phyloP scores from a whole-genome alignment of 2,329 filamentous ascomycete species.

The Alternaria tenuissima region DNA sequence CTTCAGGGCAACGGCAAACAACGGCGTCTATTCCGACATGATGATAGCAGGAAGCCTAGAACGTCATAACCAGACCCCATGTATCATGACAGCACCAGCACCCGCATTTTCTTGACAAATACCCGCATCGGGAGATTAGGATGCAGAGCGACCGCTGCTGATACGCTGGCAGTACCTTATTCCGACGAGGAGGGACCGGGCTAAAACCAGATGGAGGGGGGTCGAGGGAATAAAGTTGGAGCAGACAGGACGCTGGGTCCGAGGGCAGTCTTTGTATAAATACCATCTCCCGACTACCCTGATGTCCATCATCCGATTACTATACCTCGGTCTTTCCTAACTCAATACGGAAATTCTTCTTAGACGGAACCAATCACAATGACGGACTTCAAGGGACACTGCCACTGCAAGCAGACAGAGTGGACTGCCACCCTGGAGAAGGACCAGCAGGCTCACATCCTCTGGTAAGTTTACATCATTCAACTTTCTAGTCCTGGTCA shows the following conservation, averaged over 20 bases:
- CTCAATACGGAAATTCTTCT: not conserved
- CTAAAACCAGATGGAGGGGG: not conserved
- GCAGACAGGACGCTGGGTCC: not conserved
- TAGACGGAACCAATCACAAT: conserved; percentile 38
- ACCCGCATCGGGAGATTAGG: conserved; percentile 3
- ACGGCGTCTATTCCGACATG: not conserved
- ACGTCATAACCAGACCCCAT: not conserved
- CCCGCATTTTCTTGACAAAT: conserved; percentile 7
- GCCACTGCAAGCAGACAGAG: conserved; percentile 64
- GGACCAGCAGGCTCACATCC: conserved; percentile 56
- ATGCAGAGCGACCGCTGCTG: not conserved
- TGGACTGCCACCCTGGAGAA: conserved; percentile 60
- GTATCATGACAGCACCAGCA: not conserved
- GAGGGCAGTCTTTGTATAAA: conserved; percentile 6
- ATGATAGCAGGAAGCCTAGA: not conserved
- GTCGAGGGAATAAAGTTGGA: not conserved
- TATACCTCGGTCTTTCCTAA: not conserved
- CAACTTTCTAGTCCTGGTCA: not conserved
- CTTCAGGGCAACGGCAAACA: too few relatives aligned
- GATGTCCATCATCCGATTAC: not conserved
- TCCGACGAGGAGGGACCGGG: not conserved
- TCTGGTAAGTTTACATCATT: conserved; percentile 51
- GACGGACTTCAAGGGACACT: conserved; percentile 59
- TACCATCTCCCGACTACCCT: conserved; percentile 15
- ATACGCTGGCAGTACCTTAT: conserved; percentile 8